phyloP scores from a whole-genome alignment of 345 rosid genomes.

The Conringia planisiliqua region DNA sequence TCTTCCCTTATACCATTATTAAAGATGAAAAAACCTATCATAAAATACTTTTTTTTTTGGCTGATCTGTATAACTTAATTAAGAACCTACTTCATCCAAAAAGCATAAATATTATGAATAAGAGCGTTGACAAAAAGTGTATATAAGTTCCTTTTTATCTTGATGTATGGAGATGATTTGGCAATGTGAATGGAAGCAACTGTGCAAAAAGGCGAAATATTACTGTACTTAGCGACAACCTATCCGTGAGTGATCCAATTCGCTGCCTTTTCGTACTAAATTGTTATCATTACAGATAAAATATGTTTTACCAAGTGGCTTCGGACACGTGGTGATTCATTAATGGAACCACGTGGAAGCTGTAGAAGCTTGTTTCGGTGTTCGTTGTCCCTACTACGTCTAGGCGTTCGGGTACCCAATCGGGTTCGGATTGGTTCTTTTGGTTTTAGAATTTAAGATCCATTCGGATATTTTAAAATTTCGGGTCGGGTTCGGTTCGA shows the following conservation, averaged over 20 bases:
- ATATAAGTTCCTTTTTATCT: not conserved
- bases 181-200: conserved; percentile 5
- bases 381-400: not conserved
- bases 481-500: no score
- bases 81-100: no score
- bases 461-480: no score
- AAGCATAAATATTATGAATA: not conserved
- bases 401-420: no score
- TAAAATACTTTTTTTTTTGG: no score
- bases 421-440: no score
- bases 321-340: not conserved
- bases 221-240: not conserved
- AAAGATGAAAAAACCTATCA: no score
- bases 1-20: no score
- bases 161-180: not conserved
- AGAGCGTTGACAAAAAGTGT: not conserved
- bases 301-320: conserved; percentile 15
- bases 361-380: not conserved
- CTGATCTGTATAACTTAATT: no score
- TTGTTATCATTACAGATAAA: conserved; percentile 9
- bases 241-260: conserved; percentile 27
- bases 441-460: no score
- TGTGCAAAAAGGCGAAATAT: conserved; percentile 16
- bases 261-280: conserved; percentile 27
- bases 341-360: conserved; percentile 8